A percentile compares a stretch with the other conserved stretches of the same genome.
These are phyloP conservation scores for Mucor plumbeus DNA, from an alignment of 371 early-diverging fungal genomes.

Conservation along the genomic window DNA sequence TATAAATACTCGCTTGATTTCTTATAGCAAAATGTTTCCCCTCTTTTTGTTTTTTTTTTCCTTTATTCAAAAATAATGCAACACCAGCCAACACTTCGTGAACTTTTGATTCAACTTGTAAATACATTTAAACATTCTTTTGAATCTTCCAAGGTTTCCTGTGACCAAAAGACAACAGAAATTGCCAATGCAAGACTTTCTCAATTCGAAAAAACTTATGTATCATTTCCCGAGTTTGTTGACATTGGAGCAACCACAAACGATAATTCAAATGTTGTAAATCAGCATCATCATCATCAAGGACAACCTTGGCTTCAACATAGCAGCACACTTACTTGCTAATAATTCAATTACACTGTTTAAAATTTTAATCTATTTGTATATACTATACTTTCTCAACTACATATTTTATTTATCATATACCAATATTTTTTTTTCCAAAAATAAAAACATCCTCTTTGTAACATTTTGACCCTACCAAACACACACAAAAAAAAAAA, in stretches of 20 bases:
- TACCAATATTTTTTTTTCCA: neutral
- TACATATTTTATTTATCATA: neutral
- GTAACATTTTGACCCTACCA: neutral
- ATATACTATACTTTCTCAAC: neutral
- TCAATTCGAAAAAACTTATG: slow-evolving; percentile 31
- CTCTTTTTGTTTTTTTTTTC: neutral
- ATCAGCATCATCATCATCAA: neutral
- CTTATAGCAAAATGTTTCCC: neutral
- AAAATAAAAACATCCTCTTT: neutral
- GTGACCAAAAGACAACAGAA: neutral
- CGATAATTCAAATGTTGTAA: neutral
- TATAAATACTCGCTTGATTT: neutral
- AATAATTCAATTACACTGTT: neutral
- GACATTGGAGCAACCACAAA: slow-evolving; percentile 11
- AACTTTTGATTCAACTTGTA: slow-evolving; percentile 21
- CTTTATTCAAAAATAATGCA: slow-evolving; percentile 5
- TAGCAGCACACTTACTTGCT: slow-evolving; percentile 3
- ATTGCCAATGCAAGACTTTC: slow-evolving; percentile 23
- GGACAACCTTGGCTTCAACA: neutral
- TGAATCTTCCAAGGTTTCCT: slow-evolving; percentile 6
- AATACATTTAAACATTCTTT: slow-evolving; percentile 13
- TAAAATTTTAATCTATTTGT: neutral
- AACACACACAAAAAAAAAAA: neutral
- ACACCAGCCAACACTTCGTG: slow-evolving; percentile 12
- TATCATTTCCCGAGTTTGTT: slow-evolving; percentile 33